Base-by-base conservation (phyloP, 1,284 basidiomycete species). In the Boletus smithii region DNA sequence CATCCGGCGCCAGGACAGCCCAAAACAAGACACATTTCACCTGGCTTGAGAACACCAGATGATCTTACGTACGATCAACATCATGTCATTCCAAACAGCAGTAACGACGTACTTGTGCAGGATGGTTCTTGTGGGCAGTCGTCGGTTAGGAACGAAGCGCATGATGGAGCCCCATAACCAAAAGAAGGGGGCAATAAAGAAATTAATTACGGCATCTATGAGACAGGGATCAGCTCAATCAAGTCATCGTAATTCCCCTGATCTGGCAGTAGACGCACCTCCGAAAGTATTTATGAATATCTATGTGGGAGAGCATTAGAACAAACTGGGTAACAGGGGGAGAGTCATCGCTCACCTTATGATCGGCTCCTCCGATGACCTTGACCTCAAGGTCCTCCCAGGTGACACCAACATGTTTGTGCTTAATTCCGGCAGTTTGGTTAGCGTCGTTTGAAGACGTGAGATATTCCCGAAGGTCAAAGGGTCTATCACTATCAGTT, bases 1-100 rank as follows among this genome's bases (percentile, higher is more conserved):
- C 90, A 92, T 16, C 89, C 90, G 7, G 86, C 76, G 3, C 85
- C 86, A n/a, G 90, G 90, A 42, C 85, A 81, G 7, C 90, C 90
- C 5, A 92, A 73, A n/a, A 91, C 88, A 10, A 90, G 61, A 33
- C 61, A 62, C 61, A 62, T 62, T 57, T 62, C 63, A 11, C 61
- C 55, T 4, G 61, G 62, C 23, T 59, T 86, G 32, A 92, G 70
- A 17, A 84, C 73, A 51, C 91, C 91, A 9, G 84, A 85, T 46
- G 80, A 85, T 51, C 84, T 84, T 56, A 24, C 65, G 60, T 40
- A 66, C 59, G 45, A 42, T 53, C 49, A 55, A 14, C 5, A 38
- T 71, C n/a, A 24, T 8, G 16, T 3, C 33, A 54, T 45, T 61
- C 8, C n/a, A 1, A 9, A 16, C 2, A 17, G 22, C 9, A n/a